Evolutionary conservation across 768 basidiomycete genomes (phyloP), one percentile per base, ranked within the genome.

Genomic region (Omphalotus guepiniiformis): DNA sequence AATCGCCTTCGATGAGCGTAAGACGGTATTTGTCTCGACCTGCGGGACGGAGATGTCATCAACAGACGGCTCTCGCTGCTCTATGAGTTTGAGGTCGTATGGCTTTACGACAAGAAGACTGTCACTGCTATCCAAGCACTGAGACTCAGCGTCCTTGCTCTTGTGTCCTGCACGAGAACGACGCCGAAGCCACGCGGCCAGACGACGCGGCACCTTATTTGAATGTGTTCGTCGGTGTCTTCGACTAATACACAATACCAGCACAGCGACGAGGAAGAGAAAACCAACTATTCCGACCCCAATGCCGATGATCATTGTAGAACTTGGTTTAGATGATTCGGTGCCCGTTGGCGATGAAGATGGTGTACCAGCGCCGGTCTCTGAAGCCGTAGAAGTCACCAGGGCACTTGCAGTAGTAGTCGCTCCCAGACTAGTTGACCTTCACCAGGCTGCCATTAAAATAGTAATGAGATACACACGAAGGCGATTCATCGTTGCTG

Each of bases 231-330:
- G 35, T 11, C 46, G 46, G 21, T 38, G 46, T 15, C 34, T 38
- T 15, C 46, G 46, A 30, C 46, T 36, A n/a, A 39, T 15, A 32
- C 8, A 47, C 9, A 47, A 36, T 9, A 47, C 37, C 18, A 28
- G 16, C 21, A 25, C 37, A 15, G 19, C 38, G 11, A 47, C 6
- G 23, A 47, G 6, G n/a, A 47, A 47, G 25, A 29, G 6, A 32
- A 47, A 6, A 18, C 7, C 38, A 6, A 47, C 37, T 13, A 5
- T n/a, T 13, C 46, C 46, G 15, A 29, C 26, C 16, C 38, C 23
- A 7, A 13, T 27, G 16, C 46, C 46, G 29, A 47, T 32, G 13
- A 47, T 47, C 30, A 15, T 26, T 30, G 38, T 12, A 19, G 34
- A 15, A 27, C 19, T 8, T 28, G 22, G 5, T 12, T 26, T 2